These are phyloP conservation scores for Stenogyne calaminthoides DNA, from an alignment of 305 asterid genomes.

Conservation along the genomic window DNA sequence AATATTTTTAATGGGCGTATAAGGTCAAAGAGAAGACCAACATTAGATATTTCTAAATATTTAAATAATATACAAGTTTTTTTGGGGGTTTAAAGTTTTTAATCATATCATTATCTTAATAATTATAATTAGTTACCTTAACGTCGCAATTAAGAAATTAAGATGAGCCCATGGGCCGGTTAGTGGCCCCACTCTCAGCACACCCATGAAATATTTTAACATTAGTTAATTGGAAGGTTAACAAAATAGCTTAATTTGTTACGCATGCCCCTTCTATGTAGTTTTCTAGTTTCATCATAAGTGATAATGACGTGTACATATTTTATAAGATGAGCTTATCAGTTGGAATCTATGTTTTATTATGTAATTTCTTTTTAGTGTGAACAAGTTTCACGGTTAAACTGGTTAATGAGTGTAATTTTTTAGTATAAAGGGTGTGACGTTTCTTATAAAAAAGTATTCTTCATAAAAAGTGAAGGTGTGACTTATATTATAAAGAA, in stretches of 20 bases:
- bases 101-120: slow-evolving; percentile 39
- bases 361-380: too few relatives aligned
- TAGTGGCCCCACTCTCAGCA: slow-evolving; percentile 44
- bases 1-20: slow-evolving; percentile 24
- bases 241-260: slow-evolving; percentile 16
- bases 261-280: slow-evolving; percentile 33
- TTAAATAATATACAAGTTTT: not conserved
- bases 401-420: too few relatives aligned
- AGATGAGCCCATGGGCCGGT: slow-evolving; percentile 60
- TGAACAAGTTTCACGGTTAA: too few relatives aligned
- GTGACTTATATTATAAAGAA: too few relatives aligned
- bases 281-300: not conserved
- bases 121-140: slow-evolving; percentile 34
- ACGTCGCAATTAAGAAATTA: slow-evolving; percentile 46
- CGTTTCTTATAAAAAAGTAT: too few relatives aligned
- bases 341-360: not conserved
- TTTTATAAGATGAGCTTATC: not conserved
- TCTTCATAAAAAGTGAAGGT: too few relatives aligned
- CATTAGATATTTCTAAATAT: slow-evolving; percentile 30
- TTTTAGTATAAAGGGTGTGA: too few relatives aligned
- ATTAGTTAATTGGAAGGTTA: slow-evolving; percentile 3
- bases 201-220: slow-evolving; percentile 35
- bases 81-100: too few relatives aligned
- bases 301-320: slow-evolving; percentile 2
- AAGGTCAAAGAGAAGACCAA: slow-evolving; percentile 34